phyloP scores from a whole-genome alignment of 768 basidiomycete genomes.

The Mycena crocata region DNA sequence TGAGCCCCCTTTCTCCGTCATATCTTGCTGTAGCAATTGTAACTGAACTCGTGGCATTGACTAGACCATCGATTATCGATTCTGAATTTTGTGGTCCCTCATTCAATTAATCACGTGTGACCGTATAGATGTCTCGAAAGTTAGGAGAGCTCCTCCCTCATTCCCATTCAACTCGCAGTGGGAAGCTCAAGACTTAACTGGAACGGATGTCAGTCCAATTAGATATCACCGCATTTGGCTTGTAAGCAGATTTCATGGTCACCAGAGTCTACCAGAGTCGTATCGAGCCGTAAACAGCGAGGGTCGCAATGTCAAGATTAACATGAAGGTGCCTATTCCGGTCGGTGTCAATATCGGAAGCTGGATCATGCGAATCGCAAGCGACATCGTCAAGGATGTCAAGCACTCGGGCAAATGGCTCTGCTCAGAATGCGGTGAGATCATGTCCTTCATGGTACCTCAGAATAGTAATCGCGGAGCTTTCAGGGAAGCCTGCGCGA shows the following conservation, averaged over 20 bases:
- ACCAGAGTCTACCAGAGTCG: too few relatives aligned
- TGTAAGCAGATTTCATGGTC: too few relatives aligned
- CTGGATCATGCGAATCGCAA: not conserved
- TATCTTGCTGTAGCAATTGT: constrained; percentile 4
- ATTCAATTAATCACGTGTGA: too few relatives aligned
- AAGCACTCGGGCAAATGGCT: constrained; percentile 22
- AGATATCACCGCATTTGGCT: constrained; percentile 11
- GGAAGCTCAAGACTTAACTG: constrained; percentile 2
- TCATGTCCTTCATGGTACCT: not conserved
- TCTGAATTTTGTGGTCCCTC: too few relatives aligned
- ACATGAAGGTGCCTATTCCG: not conserved
- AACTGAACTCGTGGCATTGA: too few relatives aligned
- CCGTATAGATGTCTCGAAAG: too few relatives aligned
- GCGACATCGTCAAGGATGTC: not conserved
- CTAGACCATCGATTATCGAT: too few relatives aligned
- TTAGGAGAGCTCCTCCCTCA: too few relatives aligned
- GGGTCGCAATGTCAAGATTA: constrained; percentile 17
- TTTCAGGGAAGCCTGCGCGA: constrained; percentile 22
- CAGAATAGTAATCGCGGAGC: not conserved
- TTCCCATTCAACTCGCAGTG: too few relatives aligned
- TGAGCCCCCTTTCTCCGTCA: not conserved
- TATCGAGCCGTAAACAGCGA: constrained; percentile 11
- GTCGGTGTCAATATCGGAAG: not conserved
- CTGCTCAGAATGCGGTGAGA: constrained; percentile 20
- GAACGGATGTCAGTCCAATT: constrained; percentile 20